Percentiles rank a stretch among this genome's conserved stretches.
Evolutionary conservation across 345 rosid species (phyloP).

Genomic region (Arabidopsis thaliana): DNA sequence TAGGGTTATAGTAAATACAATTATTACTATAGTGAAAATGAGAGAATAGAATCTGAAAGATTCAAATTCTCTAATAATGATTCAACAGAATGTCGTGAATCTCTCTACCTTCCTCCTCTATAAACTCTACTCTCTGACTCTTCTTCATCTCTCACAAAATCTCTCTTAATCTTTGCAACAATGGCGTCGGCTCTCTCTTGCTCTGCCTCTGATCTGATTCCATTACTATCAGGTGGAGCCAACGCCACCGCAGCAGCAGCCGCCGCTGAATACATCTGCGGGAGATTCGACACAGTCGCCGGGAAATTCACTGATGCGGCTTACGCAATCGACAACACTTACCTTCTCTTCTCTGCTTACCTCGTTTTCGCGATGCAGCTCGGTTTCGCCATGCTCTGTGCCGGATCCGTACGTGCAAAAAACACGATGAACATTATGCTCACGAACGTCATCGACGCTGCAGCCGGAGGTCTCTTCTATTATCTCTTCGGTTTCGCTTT

Average conservation of each 20-base stretch:
- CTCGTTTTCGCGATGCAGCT: constrained; percentile 55
- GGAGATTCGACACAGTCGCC: constrained; percentile 35
- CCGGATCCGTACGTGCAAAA: constrained; percentile 54
- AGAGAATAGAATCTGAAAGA: constrained; percentile 30
- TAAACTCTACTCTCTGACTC: constrained; percentile 9
- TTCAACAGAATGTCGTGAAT: constrained; percentile 46
- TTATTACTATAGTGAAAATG: too few species aligned
- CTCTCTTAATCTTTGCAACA: not conserved
- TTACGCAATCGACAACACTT: constrained; percentile 55
- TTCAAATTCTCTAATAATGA: constrained; percentile 28
- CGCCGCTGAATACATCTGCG: constrained; percentile 43
- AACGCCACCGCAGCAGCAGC: constrained; percentile 41
- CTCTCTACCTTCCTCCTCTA: constrained; percentile 31
- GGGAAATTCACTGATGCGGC: constrained; percentile 44
- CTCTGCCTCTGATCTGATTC: constrained; percentile 40
- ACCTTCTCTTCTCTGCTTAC: constrained; percentile 55
- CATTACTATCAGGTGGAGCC: constrained; percentile 33
- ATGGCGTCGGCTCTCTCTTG: constrained; percentile 40
- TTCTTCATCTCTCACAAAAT: not conserved
- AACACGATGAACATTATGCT: constrained; percentile 55
- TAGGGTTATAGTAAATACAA: not conserved
- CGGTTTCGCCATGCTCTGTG: constrained; percentile 57
- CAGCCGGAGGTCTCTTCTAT: constrained; percentile 47
- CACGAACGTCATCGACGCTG: constrained; percentile 50
- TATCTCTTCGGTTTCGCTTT: constrained; percentile 48